Evolutionary conservation across 306 rosid genomes (phyloP).

Genomic region (Prinsepia uniflora): DNA sequence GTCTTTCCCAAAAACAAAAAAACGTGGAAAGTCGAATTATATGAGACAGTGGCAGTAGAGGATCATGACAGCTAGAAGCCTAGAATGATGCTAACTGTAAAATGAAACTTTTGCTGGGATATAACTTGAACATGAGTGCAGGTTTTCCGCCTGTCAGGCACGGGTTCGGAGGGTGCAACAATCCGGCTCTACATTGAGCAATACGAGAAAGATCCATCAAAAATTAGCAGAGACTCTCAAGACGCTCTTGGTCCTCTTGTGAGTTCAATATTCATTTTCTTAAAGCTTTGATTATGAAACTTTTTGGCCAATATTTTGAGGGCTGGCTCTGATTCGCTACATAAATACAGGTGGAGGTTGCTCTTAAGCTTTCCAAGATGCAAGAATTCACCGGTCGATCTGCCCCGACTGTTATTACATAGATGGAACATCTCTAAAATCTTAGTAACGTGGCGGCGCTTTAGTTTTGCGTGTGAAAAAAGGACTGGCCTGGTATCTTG

Average conservation of each 20-base stretch:
- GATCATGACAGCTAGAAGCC: not conserved
- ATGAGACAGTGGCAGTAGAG: not conserved
- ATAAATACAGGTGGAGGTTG: slow-evolving; percentile 75
- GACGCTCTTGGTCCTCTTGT: slow-evolving; percentile 96
- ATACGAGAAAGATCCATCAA: slow-evolving; percentile 89
- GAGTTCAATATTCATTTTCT: slow-evolving; percentile 28
- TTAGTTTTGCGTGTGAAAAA: slow-evolving; percentile 1
- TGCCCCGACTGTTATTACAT: slow-evolving; percentile 91
- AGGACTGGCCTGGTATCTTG: slow-evolving; percentile 6
- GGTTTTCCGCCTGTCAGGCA: slow-evolving; percentile 98
- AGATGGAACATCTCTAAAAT: slow-evolving; percentile 7
- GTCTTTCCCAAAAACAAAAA: no score
- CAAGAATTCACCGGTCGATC: slow-evolving; percentile 86
- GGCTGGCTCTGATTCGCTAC: slow-evolving; percentile 4
- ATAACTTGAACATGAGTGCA: slow-evolving; percentile 23
- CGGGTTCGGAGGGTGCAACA: slow-evolving; percentile 98
- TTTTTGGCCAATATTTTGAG: slow-evolving; percentile 3
- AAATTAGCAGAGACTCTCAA: slow-evolving; percentile 74
- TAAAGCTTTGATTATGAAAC: not conserved
- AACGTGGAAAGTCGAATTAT: not conserved
- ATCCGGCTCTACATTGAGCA: slow-evolving; percentile 96
- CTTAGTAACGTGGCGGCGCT: not conserved
- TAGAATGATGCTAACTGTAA: not conserved
- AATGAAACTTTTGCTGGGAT: no score
- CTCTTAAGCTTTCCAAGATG: slow-evolving; percentile 94